Evolutionary conservation across 768 basidiomycete species (phyloP).

Genomic region (Mycena galericulata): DNA sequence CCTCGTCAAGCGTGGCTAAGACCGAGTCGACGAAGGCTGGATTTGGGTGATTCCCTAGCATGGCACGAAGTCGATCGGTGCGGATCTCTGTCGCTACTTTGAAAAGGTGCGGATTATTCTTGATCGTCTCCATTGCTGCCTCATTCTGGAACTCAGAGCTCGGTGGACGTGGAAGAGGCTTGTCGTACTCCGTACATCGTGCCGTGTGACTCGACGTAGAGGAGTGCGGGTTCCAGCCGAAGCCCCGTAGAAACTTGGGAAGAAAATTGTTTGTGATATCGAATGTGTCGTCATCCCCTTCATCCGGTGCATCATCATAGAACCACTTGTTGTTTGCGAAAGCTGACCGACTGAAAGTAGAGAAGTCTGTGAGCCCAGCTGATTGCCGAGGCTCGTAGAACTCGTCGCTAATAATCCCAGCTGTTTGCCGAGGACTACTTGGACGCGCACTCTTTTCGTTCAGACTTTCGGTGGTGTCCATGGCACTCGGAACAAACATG

Average conservation of each 20-base stretch:
- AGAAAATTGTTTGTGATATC: neutral
- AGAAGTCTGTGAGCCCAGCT: conserved; percentile 10
- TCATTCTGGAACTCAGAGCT: neutral
- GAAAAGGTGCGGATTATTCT: neutral
- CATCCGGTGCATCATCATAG: neutral
- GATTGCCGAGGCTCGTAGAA: neutral
- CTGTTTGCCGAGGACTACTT: conserved; percentile 2
- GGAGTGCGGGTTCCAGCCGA: neutral
- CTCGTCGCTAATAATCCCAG: neutral
- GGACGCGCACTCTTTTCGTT: neutral
- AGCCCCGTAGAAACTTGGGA: neutral
- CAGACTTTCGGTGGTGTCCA: neutral
- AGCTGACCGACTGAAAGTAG: neutral
- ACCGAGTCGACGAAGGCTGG: neutral
- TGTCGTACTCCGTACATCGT: neutral
- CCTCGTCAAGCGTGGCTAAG: neutral
- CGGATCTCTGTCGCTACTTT: neutral
- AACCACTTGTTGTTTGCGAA: neutral
- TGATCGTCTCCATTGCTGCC: neutral
- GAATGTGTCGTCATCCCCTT: too few relatives aligned
- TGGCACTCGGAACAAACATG: conserved; percentile 11
- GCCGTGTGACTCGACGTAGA: neutral
- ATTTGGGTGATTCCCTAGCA: neutral
- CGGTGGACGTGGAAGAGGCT: neutral
- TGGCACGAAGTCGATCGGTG: neutral